Evolutionary conservation across 495 filamentous ascomycete genomes (phyloP).

Genomic region (Penicillium dipodomyicola): DNA sequence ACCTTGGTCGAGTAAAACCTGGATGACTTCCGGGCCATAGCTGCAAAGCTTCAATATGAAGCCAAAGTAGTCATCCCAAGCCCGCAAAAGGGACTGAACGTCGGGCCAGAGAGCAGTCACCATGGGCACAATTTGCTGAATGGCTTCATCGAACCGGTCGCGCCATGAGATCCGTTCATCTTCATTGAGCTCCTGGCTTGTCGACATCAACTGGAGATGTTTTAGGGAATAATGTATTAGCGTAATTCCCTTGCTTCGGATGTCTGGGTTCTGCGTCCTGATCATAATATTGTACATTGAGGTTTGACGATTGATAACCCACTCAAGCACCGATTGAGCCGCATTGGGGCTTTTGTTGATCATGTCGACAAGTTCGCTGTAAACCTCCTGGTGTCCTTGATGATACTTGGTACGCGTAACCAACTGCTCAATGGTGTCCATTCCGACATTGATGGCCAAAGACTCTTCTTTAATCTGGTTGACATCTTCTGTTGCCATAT

Average conservation of each 20-base stretch:
- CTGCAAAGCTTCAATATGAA: conserved; percentile 59
- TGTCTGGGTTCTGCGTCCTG: conserved; percentile 55
- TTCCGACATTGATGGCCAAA: conserved; percentile 59
- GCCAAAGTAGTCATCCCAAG: conserved; percentile 81
- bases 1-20: conserved; percentile 52
- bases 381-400: conserved; percentile 58
- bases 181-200: conserved; percentile 29
- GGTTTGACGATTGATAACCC: conserved; percentile 55
- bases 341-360: conserved; percentile 41
- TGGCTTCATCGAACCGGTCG: conserved; percentile 35
- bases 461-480: conserved; percentile 55
- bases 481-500: conserved; percentile 42
- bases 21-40: conserved; percentile 53
- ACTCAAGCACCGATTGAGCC: conserved; percentile 54
- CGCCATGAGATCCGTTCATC: conserved; percentile 32
- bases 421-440: conserved; percentile 77
- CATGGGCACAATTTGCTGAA: conserved; percentile 54
- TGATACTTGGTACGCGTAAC: conserved; percentile 71
- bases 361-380: conserved; percentile 50
- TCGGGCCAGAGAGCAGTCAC: conserved; percentile 52
- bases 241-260: conserved; percentile 57
- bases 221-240: conserved; percentile 53
- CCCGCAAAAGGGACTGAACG: conserved; percentile 55
- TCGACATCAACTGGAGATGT: conserved; percentile 50
- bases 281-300: conserved; percentile 66